Conservation (phyloP, 495 filamentous ascomycete species). For the Annulohypoxylon moriforme region DNA sequence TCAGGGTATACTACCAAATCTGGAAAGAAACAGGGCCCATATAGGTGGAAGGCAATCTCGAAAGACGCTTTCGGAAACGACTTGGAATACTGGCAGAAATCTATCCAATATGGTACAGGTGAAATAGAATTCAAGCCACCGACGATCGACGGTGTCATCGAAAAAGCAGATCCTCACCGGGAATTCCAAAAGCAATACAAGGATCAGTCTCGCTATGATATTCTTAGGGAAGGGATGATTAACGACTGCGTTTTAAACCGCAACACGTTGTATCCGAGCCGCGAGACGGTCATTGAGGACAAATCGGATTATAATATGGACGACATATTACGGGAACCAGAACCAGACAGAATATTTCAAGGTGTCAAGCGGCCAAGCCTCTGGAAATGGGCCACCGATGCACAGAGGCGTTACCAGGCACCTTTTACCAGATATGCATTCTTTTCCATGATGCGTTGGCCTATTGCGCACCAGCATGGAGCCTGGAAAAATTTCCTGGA, state of each 20-base stretch:
- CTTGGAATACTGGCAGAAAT: slow-evolving; percentile 30
- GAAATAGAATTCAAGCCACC: slow-evolving; percentile 36
- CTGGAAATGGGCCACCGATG: slow-evolving; percentile 48
- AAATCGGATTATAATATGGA: slow-evolving; percentile 23
- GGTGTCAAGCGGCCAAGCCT: slow-evolving; percentile 42
- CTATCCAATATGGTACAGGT: slow-evolving; percentile 35
- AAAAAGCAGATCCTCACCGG: slow-evolving; percentile 29
- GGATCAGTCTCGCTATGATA: neutral
- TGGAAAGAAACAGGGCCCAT: neutral
- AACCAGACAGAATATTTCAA: slow-evolving; percentile 19
- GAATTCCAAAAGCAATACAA: neutral
- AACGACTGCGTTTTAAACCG: slow-evolving; percentile 46
- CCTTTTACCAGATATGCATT: slow-evolving; percentile 35
- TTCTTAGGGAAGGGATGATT: slow-evolving; percentile 48
- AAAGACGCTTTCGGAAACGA: slow-evolving; percentile 3
- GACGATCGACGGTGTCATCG: slow-evolving; percentile 27
- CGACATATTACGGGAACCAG: neutral
- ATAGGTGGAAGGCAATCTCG: slow-evolving; percentile 41
- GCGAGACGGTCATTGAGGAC: slow-evolving; percentile 35
- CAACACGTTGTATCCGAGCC: slow-evolving; percentile 44
- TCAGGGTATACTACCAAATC: neutral
- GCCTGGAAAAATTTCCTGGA: slow-evolving; percentile 21
- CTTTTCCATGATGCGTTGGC: slow-evolving; percentile 49
- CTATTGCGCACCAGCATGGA: slow-evolving; percentile 24
- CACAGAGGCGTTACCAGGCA: slow-evolving; percentile 46